Evolutionary conservation across 2,329 filamentous ascomycete species (phyloP), one percentile per base, ranked within the genome.

Genomic region (Chrysosporium queenslandicum): DNA sequence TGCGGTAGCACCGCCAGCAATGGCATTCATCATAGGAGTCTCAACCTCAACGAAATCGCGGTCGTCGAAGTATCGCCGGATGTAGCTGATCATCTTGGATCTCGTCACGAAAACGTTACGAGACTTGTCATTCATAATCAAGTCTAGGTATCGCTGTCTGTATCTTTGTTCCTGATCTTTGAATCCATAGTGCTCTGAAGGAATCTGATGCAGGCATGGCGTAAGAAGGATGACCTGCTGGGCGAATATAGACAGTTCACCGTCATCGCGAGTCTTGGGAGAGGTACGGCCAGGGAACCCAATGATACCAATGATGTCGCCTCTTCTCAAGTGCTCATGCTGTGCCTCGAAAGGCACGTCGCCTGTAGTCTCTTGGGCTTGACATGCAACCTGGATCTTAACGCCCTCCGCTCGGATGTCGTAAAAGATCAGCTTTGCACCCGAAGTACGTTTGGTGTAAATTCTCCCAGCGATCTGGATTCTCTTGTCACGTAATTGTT

Each of bases 21-120:
- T 94, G 63, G 86, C 81, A 68, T 95, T 94, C 80, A 98, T 90
- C 81, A 97, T 96, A 4, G 92, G 91, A 0, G 92, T 98, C 73
- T 97, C 88, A 23, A 97, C 90, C 68, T 96, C 90, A 52, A 89
- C 77, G 69, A 98, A 98, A 63, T 91, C 87, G 50, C 85, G 79
- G 60, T 84, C 80, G 63, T 96, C 87, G 61, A 98, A 87, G 77
- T 85, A 98, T 62, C 81, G 79, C 60, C 92, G 87, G 60, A 98
- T 85, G 67, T 88, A 96, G 56, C 80, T 82, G 66, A 94, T 81
- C 64, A 97, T 90, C 79, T 87, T 89, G 64, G 87, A 82, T 52
- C 92, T 81, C 36, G 86, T 89, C 63, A 88, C 78, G 69, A 97
- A 86, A 53, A 90, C 85, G 55, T 94, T 80, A 52, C 89, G 82